Evolutionary conservation across 169 alveolate genomes (phyloP), one percentile per base, ranked within the genome.

Genomic region (Plasmodium vivax): DNA sequence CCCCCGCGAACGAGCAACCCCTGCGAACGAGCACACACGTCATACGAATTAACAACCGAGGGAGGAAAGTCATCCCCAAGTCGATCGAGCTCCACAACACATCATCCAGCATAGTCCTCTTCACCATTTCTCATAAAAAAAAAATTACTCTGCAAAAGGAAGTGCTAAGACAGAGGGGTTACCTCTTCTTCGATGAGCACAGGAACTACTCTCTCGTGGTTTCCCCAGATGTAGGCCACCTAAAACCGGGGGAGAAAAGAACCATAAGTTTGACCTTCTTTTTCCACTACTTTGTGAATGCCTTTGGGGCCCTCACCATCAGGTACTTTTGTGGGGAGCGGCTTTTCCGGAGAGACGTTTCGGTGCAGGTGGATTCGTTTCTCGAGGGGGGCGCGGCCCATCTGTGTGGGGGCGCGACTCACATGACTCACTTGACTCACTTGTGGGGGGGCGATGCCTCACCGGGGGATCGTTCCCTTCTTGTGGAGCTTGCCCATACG

Each of bases 161-260:
- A 9, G 54, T 62, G 1, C 7, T 88, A 58, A 77, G 82, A 23
- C 47, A 79, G 62, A 88, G 45, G 32, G 94, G 56, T 90, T 81
- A n/a, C 4, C 10, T 90, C 82, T 90, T 80, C 73, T 90, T 56
- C 73, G 80, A 80, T 51, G 51, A 68, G 32, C 19, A 80, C 2
- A 90, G 68, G 68, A 90, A 90, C 34, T 80, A 80, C 54, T 27
- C 30, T 10, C n/a, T 90, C 19, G 45, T 90, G 30, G 30, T 90
- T 58, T 90, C 54, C 19, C 94, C 94, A 1, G 68, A 90, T 62
- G 51, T 72, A 0, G 94, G 94, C 3, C 80, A 90, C 74, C 62
- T 90, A 62, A 80, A 90, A 19, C 94, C 94, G 7, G 74, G 62
- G 23, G 90, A 47, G 73, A 75, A 14, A 0, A 80, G 27, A 51